Conservation (phyloP, 768 basidiomycete species). For the Naganishia onofrii region DNA sequence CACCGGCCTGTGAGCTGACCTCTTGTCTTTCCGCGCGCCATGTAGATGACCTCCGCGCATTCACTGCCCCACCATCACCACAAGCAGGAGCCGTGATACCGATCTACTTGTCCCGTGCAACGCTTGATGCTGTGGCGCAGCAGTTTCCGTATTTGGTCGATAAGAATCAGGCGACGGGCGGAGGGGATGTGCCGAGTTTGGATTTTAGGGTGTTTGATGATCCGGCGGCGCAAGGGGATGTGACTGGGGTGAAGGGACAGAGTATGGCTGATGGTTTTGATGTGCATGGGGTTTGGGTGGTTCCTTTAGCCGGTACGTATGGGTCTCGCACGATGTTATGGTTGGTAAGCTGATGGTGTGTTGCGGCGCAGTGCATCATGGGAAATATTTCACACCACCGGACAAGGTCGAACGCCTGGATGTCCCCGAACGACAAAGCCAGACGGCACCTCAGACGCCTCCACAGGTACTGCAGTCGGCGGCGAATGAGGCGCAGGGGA, state of each 20-base stretch:
- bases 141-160: conserved; percentile 74
- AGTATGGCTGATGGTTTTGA: conserved; percentile 66
- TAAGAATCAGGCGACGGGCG: conserved; percentile 41
- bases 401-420: conserved; percentile 9
- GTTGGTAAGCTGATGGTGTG: neutral
- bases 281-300: conserved; percentile 53
- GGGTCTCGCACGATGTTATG: neutral
- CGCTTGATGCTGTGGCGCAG: conserved; percentile 65
- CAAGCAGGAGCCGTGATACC: conserved; percentile 57
- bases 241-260: conserved; percentile 68
- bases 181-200: conserved; percentile 66
- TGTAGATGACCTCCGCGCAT: conserved; percentile 33
- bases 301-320: conserved; percentile 45
- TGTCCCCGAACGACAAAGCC: conserved; percentile 10
- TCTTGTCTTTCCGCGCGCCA: neutral
- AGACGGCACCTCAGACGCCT: conserved; percentile 26
- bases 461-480: conserved; percentile 18
- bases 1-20: neutral
- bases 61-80: conserved; percentile 22
- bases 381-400: conserved; percentile 45
- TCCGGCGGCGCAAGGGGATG: conserved; percentile 23
- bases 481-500: neutral
- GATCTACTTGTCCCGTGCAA: conserved; percentile 66
- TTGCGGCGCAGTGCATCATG: conserved; percentile 42
- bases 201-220: conserved; percentile 28